A percentile compares a stretch with the other conserved stretches of the same genome.
These are phyloP conservation scores for Musa schizocarpa DNA, from an alignment of 176 grass and related monocot genomes.

Conservation along the genomic window DNA sequence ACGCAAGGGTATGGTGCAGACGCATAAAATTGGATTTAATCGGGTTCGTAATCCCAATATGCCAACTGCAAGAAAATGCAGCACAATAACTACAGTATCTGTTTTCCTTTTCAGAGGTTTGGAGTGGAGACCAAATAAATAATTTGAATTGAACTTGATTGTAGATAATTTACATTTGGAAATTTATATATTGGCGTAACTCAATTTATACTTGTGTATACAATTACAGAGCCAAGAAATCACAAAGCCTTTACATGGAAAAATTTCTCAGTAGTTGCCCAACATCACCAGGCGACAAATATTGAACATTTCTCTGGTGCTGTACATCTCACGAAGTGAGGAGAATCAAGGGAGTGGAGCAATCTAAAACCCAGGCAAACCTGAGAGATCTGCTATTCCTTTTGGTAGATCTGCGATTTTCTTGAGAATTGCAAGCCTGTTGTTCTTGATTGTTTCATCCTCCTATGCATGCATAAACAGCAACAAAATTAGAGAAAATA, in stretches of 20 bases:
- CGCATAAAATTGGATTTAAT: no score
- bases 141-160: no score
- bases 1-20: no score
- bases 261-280: background rate
- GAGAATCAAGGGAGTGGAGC: background rate
- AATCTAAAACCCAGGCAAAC: constrained; percentile 80
- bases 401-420: constrained; percentile 65
- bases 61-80: no score
- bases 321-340: background rate
- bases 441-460: constrained; percentile 67
- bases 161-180: no score
- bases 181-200: no score
- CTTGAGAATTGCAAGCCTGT: constrained; percentile 60
- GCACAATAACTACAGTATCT: no score
- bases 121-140: no score
- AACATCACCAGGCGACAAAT: background rate
- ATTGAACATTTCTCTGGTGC: background rate
- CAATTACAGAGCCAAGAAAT: background rate
- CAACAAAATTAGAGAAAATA: background rate
- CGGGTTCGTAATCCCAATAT: no score
- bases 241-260: background rate
- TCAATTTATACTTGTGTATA: no score
- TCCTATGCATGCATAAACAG: constrained; percentile 34
- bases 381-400: constrained; percentile 75
- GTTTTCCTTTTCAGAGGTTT: no score